Base-by-base conservation (phyloP, 2,329 filamentous ascomycete genomes). In the Hypoxylon sp. region DNA sequence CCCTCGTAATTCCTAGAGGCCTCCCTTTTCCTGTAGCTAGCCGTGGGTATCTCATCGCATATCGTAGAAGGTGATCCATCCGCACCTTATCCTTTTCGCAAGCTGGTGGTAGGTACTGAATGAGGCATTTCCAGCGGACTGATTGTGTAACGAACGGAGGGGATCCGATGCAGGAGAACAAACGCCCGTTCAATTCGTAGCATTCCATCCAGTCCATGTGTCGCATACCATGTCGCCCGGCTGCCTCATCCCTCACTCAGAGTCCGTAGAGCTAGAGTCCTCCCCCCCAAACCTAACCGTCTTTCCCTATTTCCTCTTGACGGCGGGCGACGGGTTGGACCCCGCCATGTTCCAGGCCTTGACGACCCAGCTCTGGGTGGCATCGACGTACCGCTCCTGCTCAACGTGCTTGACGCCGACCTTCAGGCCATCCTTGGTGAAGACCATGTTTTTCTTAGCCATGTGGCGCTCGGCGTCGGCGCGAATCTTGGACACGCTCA, bases 381-480 rank as follows among this genome's bases (percentile, higher is more conserved):
- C 83, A 71, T 93, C 91, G 71, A 91, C 86, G 74, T 92, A 92
- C 49, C 85, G 86, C 79, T 93, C 91, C 56, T 85, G 84, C 68
- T 84, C 83, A 51, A 90, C 77, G 64, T 92, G 83, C 78, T 89
- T 90, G 64, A 94, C 74, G 50, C 88, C 88, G 46, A 94, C 89
- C 63, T 86, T 85, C 64, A 91, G 79, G 57, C 91, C 91, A 59
- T 93, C 91, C 75, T 91, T 92, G 39, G 88, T 89, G 77, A 93
- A 91, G 41, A 87, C 82, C 59, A 94, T 85, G 75, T 93, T 90
- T 80, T 90, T 91, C 79, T 87, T 87, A 75, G 89, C 87, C 86
- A 93, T 91, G 73, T 87, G 87, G 77, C 89, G 83, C 50, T 84
- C 85, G 48, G 90, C 89, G 61, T 85, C 83, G 62, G 86, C 81